phyloP scores from a whole-genome alignment of 495 filamentous ascomycete species.

The Bathelium albidoporum region DNA sequence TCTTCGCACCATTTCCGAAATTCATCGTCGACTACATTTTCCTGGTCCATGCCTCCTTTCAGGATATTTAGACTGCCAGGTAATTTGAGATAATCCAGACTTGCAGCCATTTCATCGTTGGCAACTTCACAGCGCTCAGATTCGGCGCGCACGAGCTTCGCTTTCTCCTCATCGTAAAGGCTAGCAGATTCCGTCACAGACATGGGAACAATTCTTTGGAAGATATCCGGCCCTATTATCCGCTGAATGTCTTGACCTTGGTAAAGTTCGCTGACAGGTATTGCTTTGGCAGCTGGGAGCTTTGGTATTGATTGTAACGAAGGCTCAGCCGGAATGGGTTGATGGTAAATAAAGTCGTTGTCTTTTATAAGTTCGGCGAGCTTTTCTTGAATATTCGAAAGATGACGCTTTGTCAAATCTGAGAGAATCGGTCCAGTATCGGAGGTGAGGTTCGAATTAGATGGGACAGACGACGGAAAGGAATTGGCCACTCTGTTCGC shows the following conservation, averaged over 20 bases:
- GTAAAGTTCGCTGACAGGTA: conserved; percentile 92
- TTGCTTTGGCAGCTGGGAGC: conserved; percentile 92
- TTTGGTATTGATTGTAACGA: conserved; percentile 73
- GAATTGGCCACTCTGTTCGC: conserved; percentile 65
- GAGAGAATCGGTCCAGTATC: conserved; percentile 64
- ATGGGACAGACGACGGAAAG: conserved; percentile 69
- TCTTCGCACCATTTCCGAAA: conserved; percentile 91
- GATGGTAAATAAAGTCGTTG: conserved; percentile 98
- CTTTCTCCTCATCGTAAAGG: conserved; percentile 96
- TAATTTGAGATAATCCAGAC: conserved; percentile 84
- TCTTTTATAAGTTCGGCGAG: conserved; percentile 70
- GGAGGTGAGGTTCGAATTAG: conserved; percentile 70
- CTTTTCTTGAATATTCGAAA: conserved; percentile 68
- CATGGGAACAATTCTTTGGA: conserved; percentile 92
- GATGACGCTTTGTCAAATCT: conserved; percentile 74
- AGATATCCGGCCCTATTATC: conserved; percentile 94
- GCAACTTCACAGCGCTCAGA: conserved; percentile 84
- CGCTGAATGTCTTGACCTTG: conserved; percentile 93
- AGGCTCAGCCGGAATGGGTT: conserved; percentile 76
- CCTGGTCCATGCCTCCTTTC: conserved; percentile 88
- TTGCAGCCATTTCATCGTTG: conserved; percentile 90
- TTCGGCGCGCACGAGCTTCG: conserved; percentile 87
- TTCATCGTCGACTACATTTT: conserved; percentile 71
- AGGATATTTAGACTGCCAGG: conserved; percentile 82
- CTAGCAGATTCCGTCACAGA: conserved; percentile 94